A percentile compares a stretch with the other conserved stretches of the same genome.
These are phyloP conservation scores for Phytopythium sindhum DNA, from an alignment of 352 stramenopile genomes.

Conservation along the genomic window DNA sequence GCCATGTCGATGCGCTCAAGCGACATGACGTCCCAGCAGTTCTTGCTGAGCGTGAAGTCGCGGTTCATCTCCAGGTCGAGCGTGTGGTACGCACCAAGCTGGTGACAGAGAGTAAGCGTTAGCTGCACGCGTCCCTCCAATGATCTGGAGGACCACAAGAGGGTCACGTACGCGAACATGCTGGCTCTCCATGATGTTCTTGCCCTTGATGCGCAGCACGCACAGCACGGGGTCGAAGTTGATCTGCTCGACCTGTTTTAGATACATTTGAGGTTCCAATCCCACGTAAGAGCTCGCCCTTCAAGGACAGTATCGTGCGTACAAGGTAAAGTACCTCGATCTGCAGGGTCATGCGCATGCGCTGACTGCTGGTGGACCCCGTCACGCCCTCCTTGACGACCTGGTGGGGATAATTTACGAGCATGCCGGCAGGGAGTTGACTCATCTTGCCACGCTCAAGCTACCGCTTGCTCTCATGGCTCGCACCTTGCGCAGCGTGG, in stretches of 20 bases:
- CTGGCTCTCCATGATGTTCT: slow-evolving; percentile 93
- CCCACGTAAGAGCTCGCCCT: neutral
- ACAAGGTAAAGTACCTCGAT: slow-evolving; percentile 62
- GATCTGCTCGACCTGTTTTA: slow-evolving; percentile 88
- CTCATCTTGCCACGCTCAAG: neutral
- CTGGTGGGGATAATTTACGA: slow-evolving; percentile 24
- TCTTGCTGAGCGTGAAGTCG: slow-evolving; percentile 96
- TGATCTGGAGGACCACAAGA: neutral
- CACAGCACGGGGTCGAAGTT: slow-evolving; percentile 95
- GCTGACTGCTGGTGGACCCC: slow-evolving; percentile 93
- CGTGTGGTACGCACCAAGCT: slow-evolving; percentile 97
- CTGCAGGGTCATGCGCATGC: slow-evolving; percentile 94
- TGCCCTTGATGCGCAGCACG: slow-evolving; percentile 93
- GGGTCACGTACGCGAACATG: slow-evolving; percentile 86
- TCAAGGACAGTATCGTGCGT: neutral
- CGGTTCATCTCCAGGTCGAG: slow-evolving; percentile 96
- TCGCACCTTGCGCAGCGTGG: slow-evolving; percentile 95
- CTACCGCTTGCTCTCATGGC: no score
- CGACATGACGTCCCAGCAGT: slow-evolving; percentile 97
- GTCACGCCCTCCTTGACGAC: slow-evolving; percentile 95
- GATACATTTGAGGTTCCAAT: neutral
- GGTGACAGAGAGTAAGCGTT: neutral
- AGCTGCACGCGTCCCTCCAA: neutral
- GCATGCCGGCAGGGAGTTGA: neutral
- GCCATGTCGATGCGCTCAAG: slow-evolving; percentile 95